Evolutionary conservation across 2,329 filamentous ascomycete genomes (phyloP).

Genomic region (Fusarium multiceps): DNA sequence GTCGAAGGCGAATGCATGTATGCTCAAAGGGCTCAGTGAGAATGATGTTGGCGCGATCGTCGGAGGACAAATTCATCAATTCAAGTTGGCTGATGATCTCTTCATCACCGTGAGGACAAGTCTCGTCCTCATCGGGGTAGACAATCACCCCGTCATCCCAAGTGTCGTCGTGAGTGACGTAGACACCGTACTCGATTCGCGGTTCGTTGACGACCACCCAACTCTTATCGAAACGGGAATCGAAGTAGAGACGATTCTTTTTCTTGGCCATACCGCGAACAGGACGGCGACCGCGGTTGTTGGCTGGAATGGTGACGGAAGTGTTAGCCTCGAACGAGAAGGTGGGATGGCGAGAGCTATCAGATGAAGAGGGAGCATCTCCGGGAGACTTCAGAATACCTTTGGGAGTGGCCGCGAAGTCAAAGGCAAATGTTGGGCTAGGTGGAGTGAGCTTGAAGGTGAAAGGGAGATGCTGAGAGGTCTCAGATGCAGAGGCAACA

Average conservation of each 20-base stretch:
- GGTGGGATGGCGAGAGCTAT: not conserved
- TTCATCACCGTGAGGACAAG: not conserved
- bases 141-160: not conserved
- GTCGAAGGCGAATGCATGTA: not conserved
- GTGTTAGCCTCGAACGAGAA: not conserved
- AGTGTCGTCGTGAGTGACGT: not conserved
- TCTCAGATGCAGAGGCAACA: not conserved
- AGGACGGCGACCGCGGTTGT: not conserved
- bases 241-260: not conserved
- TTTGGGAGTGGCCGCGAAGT: not conserved
- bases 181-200: not conserved
- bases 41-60: not conserved
- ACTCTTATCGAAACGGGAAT: not conserved
- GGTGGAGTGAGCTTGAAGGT: not conserved
- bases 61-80: not conserved
- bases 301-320: not conserved
- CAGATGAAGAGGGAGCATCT: not conserved
- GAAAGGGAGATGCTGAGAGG: not conserved
- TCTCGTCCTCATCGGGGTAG: not conserved
- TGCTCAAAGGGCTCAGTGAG: not conserved
- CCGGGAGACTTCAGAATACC: not conserved
- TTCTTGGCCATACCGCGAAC: not conserved
- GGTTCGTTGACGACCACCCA: not conserved
- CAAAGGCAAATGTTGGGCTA: not conserved
- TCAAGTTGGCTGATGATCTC: not conserved